A percentile compares a stretch with the other conserved stretches of the same genome.
Conservation (phyloP, 345 rosid genomes). For the Citrus medica region DNA sequence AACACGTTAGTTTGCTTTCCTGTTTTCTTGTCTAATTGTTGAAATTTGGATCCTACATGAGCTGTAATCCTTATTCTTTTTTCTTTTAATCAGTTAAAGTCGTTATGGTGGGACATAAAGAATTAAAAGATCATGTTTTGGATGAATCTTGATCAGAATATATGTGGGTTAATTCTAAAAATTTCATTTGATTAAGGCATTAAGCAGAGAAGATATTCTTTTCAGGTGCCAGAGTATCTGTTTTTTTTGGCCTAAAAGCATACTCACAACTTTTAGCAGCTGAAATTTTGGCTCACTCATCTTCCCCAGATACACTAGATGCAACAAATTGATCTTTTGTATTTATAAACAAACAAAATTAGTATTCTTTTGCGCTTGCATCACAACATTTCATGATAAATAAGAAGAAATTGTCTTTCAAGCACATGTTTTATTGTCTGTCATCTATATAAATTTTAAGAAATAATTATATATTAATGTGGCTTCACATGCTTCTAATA, state of each 20-base stretch:
- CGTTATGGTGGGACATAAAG: slow-evolving; percentile 2
- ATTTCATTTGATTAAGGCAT: background rate
- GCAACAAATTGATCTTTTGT: background rate
- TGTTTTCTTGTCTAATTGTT: background rate
- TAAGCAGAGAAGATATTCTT: background rate
- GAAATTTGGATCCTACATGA: slow-evolving; percentile 6
- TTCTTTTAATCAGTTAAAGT: background rate
- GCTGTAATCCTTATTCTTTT: slow-evolving; percentile 7
- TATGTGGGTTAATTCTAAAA: background rate
- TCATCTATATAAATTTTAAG: too few relatives aligned
- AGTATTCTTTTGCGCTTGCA: too few relatives aligned
- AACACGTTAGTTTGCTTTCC: background rate
- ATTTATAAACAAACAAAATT: background rate
- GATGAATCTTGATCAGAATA: background rate
- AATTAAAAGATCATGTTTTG: background rate
- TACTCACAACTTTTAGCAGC: too few relatives aligned
- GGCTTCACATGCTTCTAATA: background rate
- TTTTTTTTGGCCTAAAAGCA: too few relatives aligned
- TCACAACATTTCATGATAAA: too few relatives aligned
- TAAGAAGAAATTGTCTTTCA: too few relatives aligned
- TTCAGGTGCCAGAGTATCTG: background rate
- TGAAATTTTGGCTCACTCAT: background rate
- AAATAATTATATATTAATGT: background rate
- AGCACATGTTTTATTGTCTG: too few relatives aligned
- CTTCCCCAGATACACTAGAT: background rate